Evolutionary conservation across 192 early-diverging fungal genomes (phyloP).

Genomic region (Podila horticola): DNA sequence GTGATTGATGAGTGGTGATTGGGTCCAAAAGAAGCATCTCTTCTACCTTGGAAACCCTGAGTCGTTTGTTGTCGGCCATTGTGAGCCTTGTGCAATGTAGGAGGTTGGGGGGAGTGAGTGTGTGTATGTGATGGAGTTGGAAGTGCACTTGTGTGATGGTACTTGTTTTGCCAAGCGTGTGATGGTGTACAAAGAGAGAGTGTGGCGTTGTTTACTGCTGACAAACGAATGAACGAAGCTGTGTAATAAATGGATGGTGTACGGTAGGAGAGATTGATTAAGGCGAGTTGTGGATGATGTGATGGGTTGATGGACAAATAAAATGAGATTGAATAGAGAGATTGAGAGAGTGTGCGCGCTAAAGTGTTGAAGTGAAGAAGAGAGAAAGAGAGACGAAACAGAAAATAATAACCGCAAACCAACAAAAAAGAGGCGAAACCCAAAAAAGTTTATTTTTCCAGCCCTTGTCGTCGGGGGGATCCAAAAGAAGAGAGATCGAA

Average conservation of each 20-base stretch:
- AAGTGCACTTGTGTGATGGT: no score
- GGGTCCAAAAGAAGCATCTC: background rate
- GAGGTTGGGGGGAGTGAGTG: background rate
- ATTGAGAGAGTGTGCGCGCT: background rate
- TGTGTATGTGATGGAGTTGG: no score
- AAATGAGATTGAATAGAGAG: background rate
- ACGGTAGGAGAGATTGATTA: no score
- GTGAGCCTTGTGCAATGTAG: background rate
- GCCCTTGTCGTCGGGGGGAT: background rate
- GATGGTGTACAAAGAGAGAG: no score
- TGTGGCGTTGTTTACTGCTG: no score
- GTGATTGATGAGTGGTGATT: background rate
- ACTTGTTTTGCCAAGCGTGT: no score
- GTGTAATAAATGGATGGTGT: background rate
- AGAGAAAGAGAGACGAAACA: background rate
- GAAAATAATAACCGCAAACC: background rate
- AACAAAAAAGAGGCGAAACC: background rate
- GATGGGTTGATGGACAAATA: background rate
- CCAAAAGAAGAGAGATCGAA: background rate
- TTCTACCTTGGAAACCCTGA: conserved; percentile 5
- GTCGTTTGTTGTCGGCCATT: conserved; percentile 9
- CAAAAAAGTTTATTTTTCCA: background rate
- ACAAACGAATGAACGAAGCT: background rate
- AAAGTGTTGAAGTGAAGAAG: background rate
- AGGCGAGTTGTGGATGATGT: no score